Base-by-base conservation (phyloP, 371 early-diverging fungal species). In the Actinomucor elegans region DNA sequence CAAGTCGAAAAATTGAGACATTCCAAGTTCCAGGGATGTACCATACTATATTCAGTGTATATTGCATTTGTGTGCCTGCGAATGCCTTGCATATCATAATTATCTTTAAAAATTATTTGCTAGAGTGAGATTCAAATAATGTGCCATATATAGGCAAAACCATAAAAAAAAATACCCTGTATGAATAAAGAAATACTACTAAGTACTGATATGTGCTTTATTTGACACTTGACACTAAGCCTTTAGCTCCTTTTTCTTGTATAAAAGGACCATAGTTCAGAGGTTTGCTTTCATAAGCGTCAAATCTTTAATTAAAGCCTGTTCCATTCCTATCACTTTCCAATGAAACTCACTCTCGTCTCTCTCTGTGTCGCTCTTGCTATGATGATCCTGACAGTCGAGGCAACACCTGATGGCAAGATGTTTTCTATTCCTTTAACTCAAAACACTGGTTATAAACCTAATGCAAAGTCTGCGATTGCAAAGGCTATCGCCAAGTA, bases 401-500 rank as follows among this genome's bases (percentile, higher is more conserved):
- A 45, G 24, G 48, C 38, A 17, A 54, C 52, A 18, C 54, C 64
- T 12, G 35, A 29, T 14, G 40, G 38, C 8, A 29, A 43, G 21
- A 57, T 29, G 26, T 21, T 61, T 23, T 27, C 18, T 6, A 41
- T 67, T 32, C 47, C 54, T 41, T 34, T 67, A 15, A 17, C 26
- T 4, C 34, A 33, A 4, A 67, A 67, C 12, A 42, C 26, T 14
- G 27, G 50, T 9, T 67, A 49, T 12, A 40, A 50, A 27, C 50
- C 48, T 18, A 59, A 56, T 50, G 52, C 55, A 14, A 60, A 35
- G 27, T 37, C 23, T 31, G 53, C 54, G 7, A 28, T 59, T 29
- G 38, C 51, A 8, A 52, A 53, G 24, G 54, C 57, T n/a, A 48
- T n/a, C 5, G 45, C 40, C 24, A 67, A 63, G 29, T 67, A 56